Conservation (phyloP, 495 filamentous ascomycete genomes). For the Penicillium samsonianum region DNA sequence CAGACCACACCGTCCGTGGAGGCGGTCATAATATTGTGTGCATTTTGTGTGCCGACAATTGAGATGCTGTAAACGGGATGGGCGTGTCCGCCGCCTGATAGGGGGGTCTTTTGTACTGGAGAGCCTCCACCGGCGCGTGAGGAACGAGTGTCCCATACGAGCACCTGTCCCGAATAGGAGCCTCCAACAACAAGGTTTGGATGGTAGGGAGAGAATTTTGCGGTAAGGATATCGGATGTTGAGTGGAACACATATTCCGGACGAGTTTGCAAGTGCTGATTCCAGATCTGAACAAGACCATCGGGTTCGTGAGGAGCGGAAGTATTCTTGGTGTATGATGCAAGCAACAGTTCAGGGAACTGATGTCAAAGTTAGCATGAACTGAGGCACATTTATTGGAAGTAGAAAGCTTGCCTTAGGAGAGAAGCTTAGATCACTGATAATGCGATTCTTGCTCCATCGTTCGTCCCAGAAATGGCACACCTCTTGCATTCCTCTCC, state of each 20-base stretch:
- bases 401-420: conserved; percentile 63
- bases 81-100: conserved; percentile 88
- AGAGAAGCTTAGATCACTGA: conserved; percentile 89
- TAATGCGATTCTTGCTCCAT: conserved; percentile 97
- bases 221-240: conserved; percentile 90
- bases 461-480: conserved; percentile 91
- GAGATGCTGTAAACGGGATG: conserved; percentile 95
- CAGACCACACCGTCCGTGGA: conserved; percentile 97
- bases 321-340: conserved; percentile 95
- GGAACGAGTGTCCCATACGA: conserved; percentile 93
- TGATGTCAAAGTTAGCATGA: conserved; percentile 33
- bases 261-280: conserved; percentile 86
- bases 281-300: conserved; percentile 96
- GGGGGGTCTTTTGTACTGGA: conserved; percentile 91
- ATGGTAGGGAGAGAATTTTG: conserved; percentile 96
- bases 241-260: conserved; percentile 97
- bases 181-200: conserved; percentile 94
- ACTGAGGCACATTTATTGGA: neutral
- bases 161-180: conserved; percentile 92
- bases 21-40: conserved; percentile 94
- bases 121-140: conserved; percentile 66
- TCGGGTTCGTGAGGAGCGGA: conserved; percentile 93
- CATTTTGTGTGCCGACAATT: conserved; percentile 96
- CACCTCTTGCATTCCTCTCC: conserved; percentile 79
- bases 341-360: conserved; percentile 89